Evolutionary conservation across 768 basidiomycete genomes (phyloP), one percentile per base, ranked within the genome.

Genomic region (Rhodotorula kratochvilovae): DNA sequence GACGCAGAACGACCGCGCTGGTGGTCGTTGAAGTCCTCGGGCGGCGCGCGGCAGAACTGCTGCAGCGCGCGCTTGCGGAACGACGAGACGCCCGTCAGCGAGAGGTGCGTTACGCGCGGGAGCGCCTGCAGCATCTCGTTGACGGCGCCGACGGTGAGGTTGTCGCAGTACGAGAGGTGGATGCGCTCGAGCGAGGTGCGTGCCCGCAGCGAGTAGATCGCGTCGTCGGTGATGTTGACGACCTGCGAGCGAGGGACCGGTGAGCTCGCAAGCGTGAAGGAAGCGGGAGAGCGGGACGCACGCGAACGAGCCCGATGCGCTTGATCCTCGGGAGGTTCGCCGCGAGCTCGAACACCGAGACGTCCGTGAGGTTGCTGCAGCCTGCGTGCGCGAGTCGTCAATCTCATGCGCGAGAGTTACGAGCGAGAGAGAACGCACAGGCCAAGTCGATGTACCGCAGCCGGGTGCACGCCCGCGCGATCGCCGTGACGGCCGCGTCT

Each of bases 361-460:
- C 87, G 80, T 99, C 95, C 35, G 95, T 95, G 59, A 99, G 83
- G 48, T 87, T 84, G 7, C 86, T 82, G 77, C 95, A 98, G 81
- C 92, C 91, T 93, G 79, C 63, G 2, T 25, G 3, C 21, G 21
- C 42, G 56, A n/a, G 33, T 4, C 23, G 21, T 63, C 36, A 55
- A 35, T 10, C 23, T 31, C 16, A 42, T 2, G 36, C n/a, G 15
- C 45, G 21, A n/a, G 31, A 21, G 2, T 17, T 35, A 13, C 31
- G 33, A 31, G 54, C 31, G 75, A 62, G 45, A 21, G 48, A 51
- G 51, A 35, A 85, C 90, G 78, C 70, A 94, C 93, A 93, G 11
- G 96, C 96, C 72, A 99, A 88, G 81, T 99, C 96, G 75, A 99
- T 88, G 79, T 98, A 99, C 76, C 96, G 84, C 74, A 99, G 81